Percentiles rank a stretch among this genome's conserved stretches.
phyloP scores from a whole-genome alignment of 345 rosid species.

The Populus euphratica region DNA sequence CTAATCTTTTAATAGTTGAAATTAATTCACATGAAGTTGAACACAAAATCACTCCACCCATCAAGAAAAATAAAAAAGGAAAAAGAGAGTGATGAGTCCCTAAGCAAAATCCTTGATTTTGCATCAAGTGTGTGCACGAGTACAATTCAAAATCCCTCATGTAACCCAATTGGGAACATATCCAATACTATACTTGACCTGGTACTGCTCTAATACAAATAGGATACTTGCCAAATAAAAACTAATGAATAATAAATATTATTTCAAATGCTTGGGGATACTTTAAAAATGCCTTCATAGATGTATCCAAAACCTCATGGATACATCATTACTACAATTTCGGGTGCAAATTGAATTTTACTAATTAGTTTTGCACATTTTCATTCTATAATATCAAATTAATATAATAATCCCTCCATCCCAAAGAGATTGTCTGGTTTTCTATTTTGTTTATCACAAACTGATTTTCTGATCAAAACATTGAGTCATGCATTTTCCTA shows the following conservation, averaged over 20 bases:
- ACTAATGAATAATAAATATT: background rate
- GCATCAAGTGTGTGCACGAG: background rate
- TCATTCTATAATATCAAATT: background rate
- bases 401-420: too few relatives aligned
- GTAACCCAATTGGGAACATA: background rate
- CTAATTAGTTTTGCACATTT: background rate
- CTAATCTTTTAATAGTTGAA: background rate
- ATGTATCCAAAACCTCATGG: background rate
- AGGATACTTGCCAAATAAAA: background rate
- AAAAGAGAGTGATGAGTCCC: background rate
- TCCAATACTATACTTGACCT: background rate
- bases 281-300: background rate
- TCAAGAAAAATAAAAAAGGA: too few relatives aligned
- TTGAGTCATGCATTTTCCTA: too few relatives aligned
- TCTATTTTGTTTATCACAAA: too few relatives aligned
- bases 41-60: background rate
- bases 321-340: background rate
- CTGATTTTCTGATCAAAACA: too few relatives aligned
- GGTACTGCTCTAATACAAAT: background rate
- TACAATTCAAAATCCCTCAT: background rate
- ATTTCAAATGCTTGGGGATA: background rate
- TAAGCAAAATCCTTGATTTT: background rate
- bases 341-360: background rate
- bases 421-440: too few relatives aligned
- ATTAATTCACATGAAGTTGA: background rate